A percentile compares a stretch with the other conserved stretches of the same genome.
Conservation (phyloP, 2,329 filamentous ascomycete genomes). For the Fusarium sterilihyphosum region DNA sequence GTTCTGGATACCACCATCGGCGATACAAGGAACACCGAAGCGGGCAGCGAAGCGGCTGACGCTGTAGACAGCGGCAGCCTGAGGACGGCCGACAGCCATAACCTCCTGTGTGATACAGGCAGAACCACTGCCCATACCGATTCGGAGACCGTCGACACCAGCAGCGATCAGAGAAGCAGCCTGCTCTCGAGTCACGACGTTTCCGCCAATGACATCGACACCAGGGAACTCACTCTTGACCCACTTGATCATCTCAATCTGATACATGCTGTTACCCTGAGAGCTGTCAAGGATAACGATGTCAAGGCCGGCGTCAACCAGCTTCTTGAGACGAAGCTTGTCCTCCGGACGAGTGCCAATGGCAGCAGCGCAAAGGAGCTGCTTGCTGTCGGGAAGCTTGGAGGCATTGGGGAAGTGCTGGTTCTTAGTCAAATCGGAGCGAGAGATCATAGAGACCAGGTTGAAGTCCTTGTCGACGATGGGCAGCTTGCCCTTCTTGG, state of each 20-base stretch:
- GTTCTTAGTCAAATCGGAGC: slow-evolving; percentile 98
- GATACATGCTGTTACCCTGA: slow-evolving; percentile 98
- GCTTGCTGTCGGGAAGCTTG: slow-evolving; percentile 96
- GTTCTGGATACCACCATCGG: slow-evolving; percentile 97
- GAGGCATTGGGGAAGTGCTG: slow-evolving; percentile 95
- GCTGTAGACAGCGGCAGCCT: slow-evolving; percentile 91
- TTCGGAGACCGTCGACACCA: slow-evolving; percentile 94
- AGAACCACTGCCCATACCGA: slow-evolving; percentile 98
- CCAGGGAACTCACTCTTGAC: slow-evolving; percentile 86
- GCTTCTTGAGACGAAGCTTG: slow-evolving; percentile 83
- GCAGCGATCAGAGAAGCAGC: slow-evolving; percentile 91
- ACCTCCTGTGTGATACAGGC: slow-evolving; percentile 99
- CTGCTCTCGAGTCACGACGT: slow-evolving; percentile 97
- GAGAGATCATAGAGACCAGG: slow-evolving; percentile 89
- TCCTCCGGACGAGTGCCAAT: slow-evolving; percentile 96
- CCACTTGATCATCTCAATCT: slow-evolving; percentile 98
- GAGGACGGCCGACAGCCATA: slow-evolving; percentile 97
- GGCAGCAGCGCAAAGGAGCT: slow-evolving; percentile 93
- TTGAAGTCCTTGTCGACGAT: slow-evolving; percentile 87
- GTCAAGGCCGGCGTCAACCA: slow-evolving; percentile 94
- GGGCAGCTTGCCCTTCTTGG: slow-evolving; percentile 98
- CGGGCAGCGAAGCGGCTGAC: slow-evolving; percentile 89
- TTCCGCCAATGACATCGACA: slow-evolving; percentile 96
- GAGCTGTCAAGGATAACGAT: slow-evolving; percentile 96
- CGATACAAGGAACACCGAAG: slow-evolving; percentile 97